Evolutionary conservation across 768 basidiomycete genomes (phyloP).

Genomic region (Kwoniella sp.): DNA sequence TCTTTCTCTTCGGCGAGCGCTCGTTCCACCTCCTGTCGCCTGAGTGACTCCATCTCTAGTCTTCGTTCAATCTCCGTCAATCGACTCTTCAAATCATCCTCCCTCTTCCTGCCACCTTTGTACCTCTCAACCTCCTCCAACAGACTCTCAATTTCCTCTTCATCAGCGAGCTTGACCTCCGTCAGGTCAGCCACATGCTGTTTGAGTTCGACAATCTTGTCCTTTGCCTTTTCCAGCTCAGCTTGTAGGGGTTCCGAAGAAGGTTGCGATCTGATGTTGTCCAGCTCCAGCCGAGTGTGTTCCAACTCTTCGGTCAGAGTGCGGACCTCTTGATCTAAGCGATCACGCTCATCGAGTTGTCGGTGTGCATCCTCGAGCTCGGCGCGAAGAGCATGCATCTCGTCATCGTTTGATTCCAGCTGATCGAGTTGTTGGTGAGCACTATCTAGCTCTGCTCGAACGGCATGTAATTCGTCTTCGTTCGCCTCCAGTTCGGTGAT

Average conservation of each 20-base stretch:
- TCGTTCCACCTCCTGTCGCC: constrained; percentile 57
- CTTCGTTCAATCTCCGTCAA: constrained; percentile 53
- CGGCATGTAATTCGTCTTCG: constrained; percentile 12
- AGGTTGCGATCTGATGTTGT: constrained; percentile 41
- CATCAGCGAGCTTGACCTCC: constrained; percentile 55
- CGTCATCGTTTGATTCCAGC: constrained; percentile 4
- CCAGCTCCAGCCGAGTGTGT: constrained; percentile 20
- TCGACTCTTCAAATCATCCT: constrained; percentile 67
- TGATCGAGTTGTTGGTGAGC: constrained; percentile 15
- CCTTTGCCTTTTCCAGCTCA: constrained; percentile 10
- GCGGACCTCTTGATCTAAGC: background rate
- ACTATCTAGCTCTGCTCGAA: constrained; percentile 21
- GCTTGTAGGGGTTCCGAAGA: background rate
- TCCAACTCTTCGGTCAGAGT: background rate
- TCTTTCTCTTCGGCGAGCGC: constrained; percentile 59
- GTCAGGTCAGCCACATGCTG: constrained; percentile 53
- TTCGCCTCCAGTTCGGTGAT: background rate
- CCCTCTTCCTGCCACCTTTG: constrained; percentile 57
- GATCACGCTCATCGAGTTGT: constrained; percentile 5
- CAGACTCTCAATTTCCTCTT: constrained; percentile 58
- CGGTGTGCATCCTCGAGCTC: constrained; percentile 12
- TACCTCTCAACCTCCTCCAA: constrained; percentile 58
- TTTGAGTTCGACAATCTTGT: constrained; percentile 47
- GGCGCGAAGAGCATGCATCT: background rate
- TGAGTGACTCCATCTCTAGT: constrained; percentile 25